Base-by-base conservation (phyloP, 1,284 basidiomycete species). In the Coriolopsis trogii region DNA sequence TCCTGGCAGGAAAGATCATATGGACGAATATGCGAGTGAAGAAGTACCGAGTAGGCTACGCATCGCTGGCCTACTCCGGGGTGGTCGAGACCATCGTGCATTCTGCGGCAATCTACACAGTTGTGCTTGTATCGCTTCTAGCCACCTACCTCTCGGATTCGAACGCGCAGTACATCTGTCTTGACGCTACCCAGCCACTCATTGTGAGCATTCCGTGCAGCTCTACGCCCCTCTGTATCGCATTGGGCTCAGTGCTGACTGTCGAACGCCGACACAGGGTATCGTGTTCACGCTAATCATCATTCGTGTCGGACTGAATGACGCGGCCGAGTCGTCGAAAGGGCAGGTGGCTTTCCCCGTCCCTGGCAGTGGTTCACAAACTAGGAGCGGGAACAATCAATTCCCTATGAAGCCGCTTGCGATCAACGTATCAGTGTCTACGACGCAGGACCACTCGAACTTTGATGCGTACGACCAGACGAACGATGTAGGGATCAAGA, bases 221-320 rank as follows among this genome's bases (percentile, higher is more conserved):
- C 46, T 12, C 23, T 23, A 3, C 20, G 3, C 16, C 15, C 20
- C 1, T 6, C 20, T 29, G 13, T 39, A 10, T 16, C 13, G n/a
- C n/a, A n/a, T 13, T 6, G 3, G 13, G 13, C 10, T 29, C 39
- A n/a, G 26, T 20, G 16, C 16, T 36, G 12, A 13, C 23, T 2
- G 3, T 16, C 4, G 10, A 20, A 1, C 5, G 37, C 16, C 18
- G 16, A 8, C 6, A 6, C 36, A 59, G 58, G 58, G 58, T n/a
- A 37, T 59, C 38, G 51, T 54, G 3, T 59, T 59, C 43, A 59
- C 58, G 33, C 51, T 59, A 12, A 59, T 59, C 45, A 59, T 59
- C 51, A 59, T 59, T 38, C 58, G 58, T 15, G 58, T 59, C 36
- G 58, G 58, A 12, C 54, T 59, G 25, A 52, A 47, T 21, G 52